phyloP scores from a whole-genome alignment of 306 rosid genomes.

The Medicago ruthenica region DNA sequence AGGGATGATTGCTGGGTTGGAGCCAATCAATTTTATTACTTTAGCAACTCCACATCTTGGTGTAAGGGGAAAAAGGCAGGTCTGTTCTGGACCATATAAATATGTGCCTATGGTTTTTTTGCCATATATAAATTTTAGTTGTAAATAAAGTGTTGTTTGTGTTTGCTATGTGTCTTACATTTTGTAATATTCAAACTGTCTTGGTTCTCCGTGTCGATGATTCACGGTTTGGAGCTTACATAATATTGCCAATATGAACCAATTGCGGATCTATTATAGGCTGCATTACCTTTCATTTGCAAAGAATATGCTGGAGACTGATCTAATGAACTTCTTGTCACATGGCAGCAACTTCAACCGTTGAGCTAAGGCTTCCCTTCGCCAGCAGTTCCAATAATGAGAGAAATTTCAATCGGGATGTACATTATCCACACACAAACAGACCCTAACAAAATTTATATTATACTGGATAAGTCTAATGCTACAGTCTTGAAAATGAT shows the following conservation, averaged over 20 bases:
- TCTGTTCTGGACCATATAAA: constrained; percentile 48
- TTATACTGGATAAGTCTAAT: constrained; percentile 9
- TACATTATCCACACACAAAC: constrained; percentile 20
- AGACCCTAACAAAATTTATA: constrained; percentile 19
- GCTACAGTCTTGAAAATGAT: constrained; percentile 24
- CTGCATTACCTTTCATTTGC: constrained; percentile 3
- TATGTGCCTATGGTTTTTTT: constrained; percentile 25
- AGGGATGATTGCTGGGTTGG: constrained; percentile 82
- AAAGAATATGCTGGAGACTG: background rate
- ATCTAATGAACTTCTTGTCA: background rate
- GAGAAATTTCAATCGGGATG: constrained; percentile 11
- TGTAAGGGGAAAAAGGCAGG: constrained; percentile 93
- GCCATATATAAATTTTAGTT: constrained; percentile 11
- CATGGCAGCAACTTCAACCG: constrained; percentile 1
- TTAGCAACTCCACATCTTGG: constrained; percentile 98
- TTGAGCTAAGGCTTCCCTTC: constrained; percentile 13
- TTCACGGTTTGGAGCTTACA: background rate
- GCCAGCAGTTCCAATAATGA: background rate
- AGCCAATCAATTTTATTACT: constrained; percentile 90
- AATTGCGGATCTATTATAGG: background rate
- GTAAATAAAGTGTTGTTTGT: background rate
- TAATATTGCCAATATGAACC: background rate
- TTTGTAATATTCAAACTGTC: constrained; percentile 5
- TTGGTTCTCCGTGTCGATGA: constrained; percentile 1
- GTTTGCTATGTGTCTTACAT: background rate